A percentile compares a stretch with the other conserved stretches of the same genome.
These are phyloP conservation scores for Sporisorium sorghi DNA, from an alignment of 1,284 basidiomycete species.

Conservation along the genomic window DNA sequence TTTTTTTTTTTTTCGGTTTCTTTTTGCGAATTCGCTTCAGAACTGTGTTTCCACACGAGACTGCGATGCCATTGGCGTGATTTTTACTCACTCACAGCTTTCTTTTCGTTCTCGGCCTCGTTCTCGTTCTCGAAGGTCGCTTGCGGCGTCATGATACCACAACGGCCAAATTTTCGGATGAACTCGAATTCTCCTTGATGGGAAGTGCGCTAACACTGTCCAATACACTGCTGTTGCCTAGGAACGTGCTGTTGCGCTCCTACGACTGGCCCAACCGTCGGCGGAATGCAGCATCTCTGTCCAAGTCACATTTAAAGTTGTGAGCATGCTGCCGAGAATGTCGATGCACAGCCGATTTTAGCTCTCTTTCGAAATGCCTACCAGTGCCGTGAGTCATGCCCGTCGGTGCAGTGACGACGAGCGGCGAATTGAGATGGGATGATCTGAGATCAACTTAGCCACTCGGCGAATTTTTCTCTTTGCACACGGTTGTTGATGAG, in stretches of 20 bases:
- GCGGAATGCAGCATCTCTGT: neutral
- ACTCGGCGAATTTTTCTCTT: constrained; percentile 8
- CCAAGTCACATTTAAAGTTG: neutral
- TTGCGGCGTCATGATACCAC: constrained; percentile 7
- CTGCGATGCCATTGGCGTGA: constrained; percentile 9
- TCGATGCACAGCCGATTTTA: neutral
- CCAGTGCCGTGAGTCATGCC: constrained; percentile 1
- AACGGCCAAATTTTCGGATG: constrained; percentile 33
- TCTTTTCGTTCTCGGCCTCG: neutral
- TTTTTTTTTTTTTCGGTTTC: neutral
- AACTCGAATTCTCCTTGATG: too few relatives aligned
- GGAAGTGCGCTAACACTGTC: neutral
- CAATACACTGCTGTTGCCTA: too few relatives aligned
- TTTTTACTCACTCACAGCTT: neutral
- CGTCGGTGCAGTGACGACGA: neutral
- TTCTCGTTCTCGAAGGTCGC: constrained; percentile 4
- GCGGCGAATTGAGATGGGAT: neutral
- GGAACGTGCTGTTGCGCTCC: too few relatives aligned
- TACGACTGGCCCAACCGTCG: neutral
- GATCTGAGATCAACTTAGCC: neutral
- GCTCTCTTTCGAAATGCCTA: neutral
- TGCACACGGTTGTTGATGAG: neutral
- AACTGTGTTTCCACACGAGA: too few relatives aligned
- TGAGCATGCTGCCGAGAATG: neutral
- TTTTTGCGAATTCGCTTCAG: constrained; percentile 3